A percentile compares a stretch with the other conserved stretches of the same genome.
Evolutionary conservation across 179 eudicot genomes (phyloP).

Genomic region (Drosera spatulata): DNA sequence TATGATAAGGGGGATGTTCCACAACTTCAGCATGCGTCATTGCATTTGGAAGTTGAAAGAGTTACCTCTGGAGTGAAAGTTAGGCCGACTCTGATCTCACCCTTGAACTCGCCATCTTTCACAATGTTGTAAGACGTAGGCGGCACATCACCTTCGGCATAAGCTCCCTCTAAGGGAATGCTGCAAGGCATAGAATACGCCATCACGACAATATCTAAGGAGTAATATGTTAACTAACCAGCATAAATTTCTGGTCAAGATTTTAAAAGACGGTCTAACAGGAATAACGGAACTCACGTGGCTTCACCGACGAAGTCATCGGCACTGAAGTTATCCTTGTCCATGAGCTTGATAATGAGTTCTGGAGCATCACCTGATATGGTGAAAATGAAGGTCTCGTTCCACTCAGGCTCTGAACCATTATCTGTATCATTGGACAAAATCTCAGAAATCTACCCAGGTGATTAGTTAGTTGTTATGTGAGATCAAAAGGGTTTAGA

Average conservation of each 20-base stretch:
- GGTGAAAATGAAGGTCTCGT: slow-evolving; percentile 63
- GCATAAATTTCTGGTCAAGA: too few species aligned
- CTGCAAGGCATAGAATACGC: slow-evolving; percentile 22
- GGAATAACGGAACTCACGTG: slow-evolving; percentile 26
- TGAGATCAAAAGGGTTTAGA: neutral
- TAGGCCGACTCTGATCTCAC: too few species aligned
- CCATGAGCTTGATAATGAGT: slow-evolving; percentile 22
- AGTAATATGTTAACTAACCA: too few species aligned
- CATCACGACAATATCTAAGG: too few species aligned
- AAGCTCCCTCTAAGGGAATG: slow-evolving; percentile 43
- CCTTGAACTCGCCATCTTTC: too few species aligned
- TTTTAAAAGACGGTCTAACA: too few species aligned
- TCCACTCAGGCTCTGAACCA: slow-evolving; percentile 67
- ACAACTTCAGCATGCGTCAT: too few species aligned
- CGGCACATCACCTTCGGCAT: slow-evolving; percentile 33
- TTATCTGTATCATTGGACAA: slow-evolving; percentile 27
- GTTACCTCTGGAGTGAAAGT: slow-evolving; percentile 36
- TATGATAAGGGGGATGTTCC: too few species aligned
- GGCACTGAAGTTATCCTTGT: slow-evolving; percentile 38
- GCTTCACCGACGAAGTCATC: slow-evolving; percentile 82
- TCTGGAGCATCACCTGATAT: slow-evolving; percentile 26
- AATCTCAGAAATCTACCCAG: too few species aligned
- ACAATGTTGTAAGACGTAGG: neutral
- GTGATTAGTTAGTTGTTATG: too few species aligned
- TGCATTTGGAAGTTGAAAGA: neutral